Evolutionary conservation across 2,329 filamentous ascomycete species (phyloP).

Genomic region (Colletotrichum lini): DNA sequence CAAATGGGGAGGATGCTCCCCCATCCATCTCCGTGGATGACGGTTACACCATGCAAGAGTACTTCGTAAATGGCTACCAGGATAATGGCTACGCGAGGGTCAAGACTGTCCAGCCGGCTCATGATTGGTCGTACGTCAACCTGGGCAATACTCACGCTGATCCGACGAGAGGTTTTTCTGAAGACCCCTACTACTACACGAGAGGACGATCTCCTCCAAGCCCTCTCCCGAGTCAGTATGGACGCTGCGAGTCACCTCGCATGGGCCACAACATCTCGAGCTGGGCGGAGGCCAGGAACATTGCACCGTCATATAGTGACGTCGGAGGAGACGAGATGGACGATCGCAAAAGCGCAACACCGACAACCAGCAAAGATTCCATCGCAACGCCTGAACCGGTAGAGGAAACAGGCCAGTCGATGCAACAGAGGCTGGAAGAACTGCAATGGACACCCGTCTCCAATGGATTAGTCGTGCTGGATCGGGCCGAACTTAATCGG

Average conservation of each 20-base stretch:
- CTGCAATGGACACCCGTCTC: slow-evolving; percentile 40
- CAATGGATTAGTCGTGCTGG: slow-evolving; percentile 8
- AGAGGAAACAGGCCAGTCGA: slow-evolving; percentile 26
- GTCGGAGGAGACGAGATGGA: slow-evolving; percentile 45
- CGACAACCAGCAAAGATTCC: slow-evolving; percentile 40
- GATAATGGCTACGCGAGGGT: slow-evolving; percentile 53
- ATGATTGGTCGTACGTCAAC: slow-evolving; percentile 60
- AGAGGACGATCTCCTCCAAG: slow-evolving; percentile 70
- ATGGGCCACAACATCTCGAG: slow-evolving; percentile 50
- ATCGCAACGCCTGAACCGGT: slow-evolving; percentile 25
- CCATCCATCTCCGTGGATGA: slow-evolving; percentile 59
- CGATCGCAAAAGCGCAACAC: slow-evolving; percentile 35
- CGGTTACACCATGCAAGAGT: slow-evolving; percentile 56
- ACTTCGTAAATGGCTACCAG: slow-evolving; percentile 54
- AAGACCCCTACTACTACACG: slow-evolving; percentile 62
- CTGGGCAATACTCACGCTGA: slow-evolving; percentile 55
- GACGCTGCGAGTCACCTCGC: slow-evolving; percentile 51
- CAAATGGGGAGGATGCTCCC: slow-evolving; percentile 37
- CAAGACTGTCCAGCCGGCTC: slow-evolving; percentile 58
- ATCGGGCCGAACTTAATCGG: slow-evolving; percentile 22
- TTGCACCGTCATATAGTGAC: slow-evolving; percentile 58
- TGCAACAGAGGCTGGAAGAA: slow-evolving; percentile 37
- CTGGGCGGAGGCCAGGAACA: slow-evolving; percentile 57
- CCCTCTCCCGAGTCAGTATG: slow-evolving; percentile 61
- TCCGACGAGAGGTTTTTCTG: slow-evolving; percentile 51